Evolutionary conservation across 805 yeast genomes (phyloP).

Genomic region (Blastobotrys chiropterorum): DNA sequence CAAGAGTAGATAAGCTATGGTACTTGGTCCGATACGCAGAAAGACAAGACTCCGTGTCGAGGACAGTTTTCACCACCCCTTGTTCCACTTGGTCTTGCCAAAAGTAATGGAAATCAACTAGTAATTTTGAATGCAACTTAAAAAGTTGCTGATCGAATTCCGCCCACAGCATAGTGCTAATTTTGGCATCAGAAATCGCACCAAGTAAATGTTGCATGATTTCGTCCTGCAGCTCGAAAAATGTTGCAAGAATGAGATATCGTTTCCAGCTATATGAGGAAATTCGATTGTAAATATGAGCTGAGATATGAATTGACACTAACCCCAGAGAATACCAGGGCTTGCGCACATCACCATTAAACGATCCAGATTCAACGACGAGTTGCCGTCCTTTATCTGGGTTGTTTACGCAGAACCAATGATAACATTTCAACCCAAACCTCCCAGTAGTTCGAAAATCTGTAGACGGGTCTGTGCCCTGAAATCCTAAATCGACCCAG

Average conservation of each 20-base stretch:
- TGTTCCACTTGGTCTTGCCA: conserved; percentile 1
- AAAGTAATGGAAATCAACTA: not conserved
- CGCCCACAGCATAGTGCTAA: not conserved
- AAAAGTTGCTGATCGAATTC: not conserved
- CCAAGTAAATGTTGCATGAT: not conserved
- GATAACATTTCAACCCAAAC: conserved; percentile 24
- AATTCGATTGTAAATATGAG: conserved; percentile 11
- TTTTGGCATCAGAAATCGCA: not conserved
- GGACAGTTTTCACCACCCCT: not conserved
- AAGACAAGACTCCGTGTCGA: conserved; percentile 2
- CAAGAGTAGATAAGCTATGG: not conserved
- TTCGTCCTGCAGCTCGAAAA: not conserved
- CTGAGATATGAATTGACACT: conserved; percentile 28
- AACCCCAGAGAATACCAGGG: conserved; percentile 33
- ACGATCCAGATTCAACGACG: conserved; percentile 24
- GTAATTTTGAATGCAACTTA: not conserved
- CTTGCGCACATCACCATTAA: conserved; percentile 5
- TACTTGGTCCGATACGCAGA: not conserved
- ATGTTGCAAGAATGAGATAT: not conserved
- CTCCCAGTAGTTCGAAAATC: conserved; percentile 34
- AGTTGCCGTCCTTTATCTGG: conserved; percentile 14
- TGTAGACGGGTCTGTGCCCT: conserved; percentile 32
- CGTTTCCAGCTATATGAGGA: not conserved
- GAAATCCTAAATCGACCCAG: conserved; percentile 36
- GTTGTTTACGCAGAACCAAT: conserved; percentile 17